Evolutionary conservation across 306 rosid species (phyloP).

Genomic region (Hippophae gyantsensis): DNA sequence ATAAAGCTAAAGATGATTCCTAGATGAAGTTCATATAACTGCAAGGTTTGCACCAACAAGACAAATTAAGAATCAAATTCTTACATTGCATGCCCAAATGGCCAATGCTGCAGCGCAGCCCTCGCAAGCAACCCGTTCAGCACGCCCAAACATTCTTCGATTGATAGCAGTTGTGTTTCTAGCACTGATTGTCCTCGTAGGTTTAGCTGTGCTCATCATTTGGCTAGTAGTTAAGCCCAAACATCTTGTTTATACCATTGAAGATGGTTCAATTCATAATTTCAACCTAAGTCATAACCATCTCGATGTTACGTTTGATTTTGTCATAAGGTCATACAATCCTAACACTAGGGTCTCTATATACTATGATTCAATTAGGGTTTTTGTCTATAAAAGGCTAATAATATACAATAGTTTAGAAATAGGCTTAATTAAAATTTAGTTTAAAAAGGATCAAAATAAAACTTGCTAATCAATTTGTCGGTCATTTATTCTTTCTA

Average conservation of each 20-base stretch:
- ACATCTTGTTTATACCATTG: conserved; percentile 50
- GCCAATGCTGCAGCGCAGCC: conserved; percentile 24
- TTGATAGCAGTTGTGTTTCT: conserved; percentile 31
- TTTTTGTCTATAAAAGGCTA: too few species aligned
- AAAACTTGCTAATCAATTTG: too few species aligned
- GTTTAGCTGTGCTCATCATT: conserved; percentile 53
- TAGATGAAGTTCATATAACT: conserved; percentile 1
- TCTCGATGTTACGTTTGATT: conserved; percentile 44
- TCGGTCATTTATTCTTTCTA: too few species aligned
- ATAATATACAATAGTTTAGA: too few species aligned
- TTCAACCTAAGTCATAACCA: conserved; percentile 50
- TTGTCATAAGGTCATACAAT: conserved; percentile 53
- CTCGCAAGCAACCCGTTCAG: conserved; percentile 5
- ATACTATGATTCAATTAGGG: conserved; percentile 65
- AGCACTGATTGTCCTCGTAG: conserved; percentile 36
- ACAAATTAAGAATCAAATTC: not conserved
- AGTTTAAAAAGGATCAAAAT: too few species aligned
- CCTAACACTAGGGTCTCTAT: conserved; percentile 60
- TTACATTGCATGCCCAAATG: conserved; percentile 22
- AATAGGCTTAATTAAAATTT: too few species aligned
- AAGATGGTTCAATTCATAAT: conserved; percentile 45
- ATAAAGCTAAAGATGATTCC: conserved; percentile 1
- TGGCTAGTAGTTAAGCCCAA: conserved; percentile 66
- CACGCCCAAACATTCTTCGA: conserved; percentile 19
- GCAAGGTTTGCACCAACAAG: not conserved